These are phyloP conservation scores for Plasmodium relictum DNA, from an alignment of 169 alveolate genomes.

Conservation along the genomic window DNA sequence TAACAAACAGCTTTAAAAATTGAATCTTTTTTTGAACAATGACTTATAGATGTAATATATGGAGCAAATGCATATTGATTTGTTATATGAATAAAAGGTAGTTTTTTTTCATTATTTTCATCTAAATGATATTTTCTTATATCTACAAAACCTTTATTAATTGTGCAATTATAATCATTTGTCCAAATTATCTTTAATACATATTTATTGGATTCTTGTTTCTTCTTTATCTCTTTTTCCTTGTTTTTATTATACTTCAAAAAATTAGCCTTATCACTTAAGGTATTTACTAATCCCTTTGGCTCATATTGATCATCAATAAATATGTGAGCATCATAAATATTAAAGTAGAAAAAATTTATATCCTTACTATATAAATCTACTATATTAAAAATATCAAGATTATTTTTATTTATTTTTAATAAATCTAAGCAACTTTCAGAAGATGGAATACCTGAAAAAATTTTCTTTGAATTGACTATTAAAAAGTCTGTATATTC, in stretches of 20 bases:
- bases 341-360: slow-evolving; percentile 21
- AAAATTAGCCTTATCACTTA: slow-evolving; percentile 24
- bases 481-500: slow-evolving; percentile 6
- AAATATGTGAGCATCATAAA: slow-evolving; percentile 36
- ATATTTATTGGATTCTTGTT: slow-evolving; percentile 1
- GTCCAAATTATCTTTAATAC: slow-evolving; percentile 34
- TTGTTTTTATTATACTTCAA: slow-evolving; percentile 14
- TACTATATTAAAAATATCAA: slow-evolving; percentile 12
- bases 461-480: slow-evolving; percentile 28
- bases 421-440: slow-evolving; percentile 23
- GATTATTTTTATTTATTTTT: background rate
- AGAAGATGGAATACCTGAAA: slow-evolving; percentile 39
- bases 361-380: slow-evolving; percentile 49
- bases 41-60: slow-evolving; percentile 20
- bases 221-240: background rate
- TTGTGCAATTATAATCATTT: slow-evolving; percentile 34
- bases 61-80: slow-evolving; percentile 44
- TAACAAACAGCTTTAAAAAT: slow-evolving; percentile 37
- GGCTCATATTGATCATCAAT: slow-evolving; percentile 21
- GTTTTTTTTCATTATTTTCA: background rate
- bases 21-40: slow-evolving; percentile 35
- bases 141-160: slow-evolving; percentile 59
- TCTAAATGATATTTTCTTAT: slow-evolving; percentile 8
- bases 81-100: slow-evolving; percentile 12
- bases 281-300: background rate